Evolutionary conservation across 352 stramenopile genomes (phyloP).

Genomic region (Thalassiosira pacifica): DNA sequence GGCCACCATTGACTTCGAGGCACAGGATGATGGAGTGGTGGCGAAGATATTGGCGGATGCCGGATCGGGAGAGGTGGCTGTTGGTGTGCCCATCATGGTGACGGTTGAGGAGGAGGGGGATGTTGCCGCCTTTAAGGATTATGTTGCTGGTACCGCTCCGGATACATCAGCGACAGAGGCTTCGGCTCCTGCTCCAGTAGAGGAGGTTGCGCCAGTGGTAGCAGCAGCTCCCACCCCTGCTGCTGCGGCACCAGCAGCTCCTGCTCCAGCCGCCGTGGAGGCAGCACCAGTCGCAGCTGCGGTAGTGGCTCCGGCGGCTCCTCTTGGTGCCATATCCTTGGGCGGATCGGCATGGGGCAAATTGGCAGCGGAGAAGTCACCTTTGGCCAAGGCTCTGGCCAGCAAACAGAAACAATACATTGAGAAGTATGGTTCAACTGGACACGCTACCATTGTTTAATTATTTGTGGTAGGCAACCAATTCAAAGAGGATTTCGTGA

Average conservation of each 20-base stretch:
- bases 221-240: slow-evolving; percentile 85
- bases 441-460: slow-evolving; percentile 73
- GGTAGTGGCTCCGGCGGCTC: too few relatives aligned
- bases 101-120: slow-evolving; percentile 92
- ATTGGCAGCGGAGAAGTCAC: slow-evolving; percentile 68
- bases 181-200: slow-evolving; percentile 23
- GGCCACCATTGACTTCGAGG: slow-evolving; percentile 91
- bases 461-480: too few relatives aligned
- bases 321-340: slow-evolving; percentile 49
- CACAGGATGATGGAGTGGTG: slow-evolving; percentile 89
- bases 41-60: slow-evolving; percentile 93
- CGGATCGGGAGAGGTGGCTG: slow-evolving; percentile 91
- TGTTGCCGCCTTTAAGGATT: slow-evolving; percentile 88
- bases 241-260: slow-evolving; percentile 70
- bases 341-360: slow-evolving; percentile 68
- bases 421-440: slow-evolving; percentile 79
- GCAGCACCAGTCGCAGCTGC: not conserved
- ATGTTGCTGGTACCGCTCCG: slow-evolving; percentile 65
- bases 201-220: slow-evolving; percentile 83
- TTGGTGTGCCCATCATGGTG: slow-evolving; percentile 93
- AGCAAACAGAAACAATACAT: slow-evolving; percentile 79
- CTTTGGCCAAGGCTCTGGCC: slow-evolving; percentile 76
- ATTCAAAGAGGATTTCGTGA: too few relatives aligned
- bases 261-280: slow-evolving; percentile 45
- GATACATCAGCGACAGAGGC: slow-evolving; percentile 31